Evolutionary conservation across 345 rosid species (phyloP).

Genomic region (Camelina neglecta): DNA sequence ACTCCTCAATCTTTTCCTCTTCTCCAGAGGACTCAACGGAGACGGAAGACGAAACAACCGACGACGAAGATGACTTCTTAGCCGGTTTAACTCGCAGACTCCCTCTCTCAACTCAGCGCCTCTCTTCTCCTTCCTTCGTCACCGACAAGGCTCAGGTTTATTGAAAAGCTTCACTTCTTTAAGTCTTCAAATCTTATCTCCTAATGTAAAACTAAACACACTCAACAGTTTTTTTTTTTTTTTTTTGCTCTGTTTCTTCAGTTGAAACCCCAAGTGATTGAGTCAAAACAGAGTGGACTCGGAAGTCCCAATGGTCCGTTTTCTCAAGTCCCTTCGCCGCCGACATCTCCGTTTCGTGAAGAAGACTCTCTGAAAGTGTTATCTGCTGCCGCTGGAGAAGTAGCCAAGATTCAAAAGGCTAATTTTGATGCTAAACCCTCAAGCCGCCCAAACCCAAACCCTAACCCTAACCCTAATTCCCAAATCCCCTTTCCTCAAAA

Average conservation of each 20-base stretch:
- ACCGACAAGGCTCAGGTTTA: constrained; percentile 49
- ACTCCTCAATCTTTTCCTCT: constrained; percentile 43
- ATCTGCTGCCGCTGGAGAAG: constrained; percentile 74
- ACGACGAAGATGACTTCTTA: constrained; percentile 73
- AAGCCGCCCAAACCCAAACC: constrained; percentile 24
- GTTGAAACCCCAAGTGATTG: constrained; percentile 45
- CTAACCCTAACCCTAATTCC: constrained; percentile 35
- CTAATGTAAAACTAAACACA: background rate
- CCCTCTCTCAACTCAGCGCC: constrained; percentile 58
- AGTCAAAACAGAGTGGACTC: constrained; percentile 67
- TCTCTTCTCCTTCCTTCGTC: constrained; percentile 41
- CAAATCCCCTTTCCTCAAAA: constrained; percentile 13
- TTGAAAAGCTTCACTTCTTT: background rate
- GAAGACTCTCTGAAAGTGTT: constrained; percentile 65
- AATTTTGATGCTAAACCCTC: constrained; percentile 31
- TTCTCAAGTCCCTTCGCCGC: constrained; percentile 58
- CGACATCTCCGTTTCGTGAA: constrained; percentile 52
- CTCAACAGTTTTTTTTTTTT: background rate
- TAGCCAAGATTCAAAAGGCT: constrained; percentile 60
- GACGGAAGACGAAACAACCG: constrained; percentile 54
- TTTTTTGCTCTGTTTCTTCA: background rate
- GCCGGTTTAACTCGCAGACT: constrained; percentile 70
- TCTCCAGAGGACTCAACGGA: constrained; percentile 61
- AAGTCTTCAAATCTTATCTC: background rate
- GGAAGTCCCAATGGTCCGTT: constrained; percentile 62